Evolutionary conservation across 768 basidiomycete species (phyloP).

Genomic region (Trametes villosa): DNA sequence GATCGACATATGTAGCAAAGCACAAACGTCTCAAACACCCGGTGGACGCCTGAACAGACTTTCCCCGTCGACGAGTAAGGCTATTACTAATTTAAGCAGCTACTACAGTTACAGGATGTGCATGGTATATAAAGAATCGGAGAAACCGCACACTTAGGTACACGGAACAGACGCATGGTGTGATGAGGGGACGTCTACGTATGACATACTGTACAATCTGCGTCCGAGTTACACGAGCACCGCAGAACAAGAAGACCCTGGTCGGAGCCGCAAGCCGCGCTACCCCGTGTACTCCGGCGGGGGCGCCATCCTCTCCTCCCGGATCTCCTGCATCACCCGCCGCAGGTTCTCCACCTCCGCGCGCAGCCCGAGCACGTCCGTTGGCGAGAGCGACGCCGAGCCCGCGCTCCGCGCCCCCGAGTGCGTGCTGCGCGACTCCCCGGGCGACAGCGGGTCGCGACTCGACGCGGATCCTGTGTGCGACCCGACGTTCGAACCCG

Average conservation of each 20-base stretch:
- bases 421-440: neutral
- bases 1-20: too few relatives aligned
- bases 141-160: too few relatives aligned
- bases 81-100: too few relatives aligned
- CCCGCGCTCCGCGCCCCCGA: neutral
- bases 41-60: too few relatives aligned
- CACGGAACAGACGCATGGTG: too few relatives aligned
- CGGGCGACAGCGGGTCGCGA: slow-evolving; percentile 11
- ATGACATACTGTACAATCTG: neutral
- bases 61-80: too few relatives aligned
- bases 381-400: slow-evolving; percentile 20
- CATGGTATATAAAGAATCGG: too few relatives aligned
- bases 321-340: slow-evolving; percentile 32
- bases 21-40: too few relatives aligned
- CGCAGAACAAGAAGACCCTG: too few relatives aligned
- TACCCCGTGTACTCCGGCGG: slow-evolving; percentile 30
- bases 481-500: slow-evolving; percentile 5
- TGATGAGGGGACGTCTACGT: too few relatives aligned
- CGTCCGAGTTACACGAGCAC: neutral
- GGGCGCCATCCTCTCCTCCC: slow-evolving; percentile 28
- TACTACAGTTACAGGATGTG: too few relatives aligned
- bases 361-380: slow-evolving; percentile 30
- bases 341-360: slow-evolving; percentile 36
- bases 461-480: slow-evolving; percentile 10
- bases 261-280: neutral